Evolutionary conservation across 78 protist species (phyloP), one percentile per base, ranked within the genome.

Genomic region (Speleostelium caveatum): DNA sequence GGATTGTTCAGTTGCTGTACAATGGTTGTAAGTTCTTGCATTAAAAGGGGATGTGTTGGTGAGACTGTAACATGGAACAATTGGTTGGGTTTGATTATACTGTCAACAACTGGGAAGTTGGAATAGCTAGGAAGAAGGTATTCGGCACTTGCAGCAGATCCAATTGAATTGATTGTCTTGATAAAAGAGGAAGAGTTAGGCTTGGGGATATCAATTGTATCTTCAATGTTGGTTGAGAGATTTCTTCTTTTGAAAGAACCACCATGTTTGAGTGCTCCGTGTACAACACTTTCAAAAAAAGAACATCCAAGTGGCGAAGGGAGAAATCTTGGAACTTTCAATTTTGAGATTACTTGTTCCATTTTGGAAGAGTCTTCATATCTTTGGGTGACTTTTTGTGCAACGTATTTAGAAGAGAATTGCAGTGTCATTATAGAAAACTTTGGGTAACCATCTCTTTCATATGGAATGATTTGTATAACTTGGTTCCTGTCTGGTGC

Each of bases 361-460:
- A 73, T 33, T 45, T 45, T 6, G 33, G 5, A 5, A 4, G 5
- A 5, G 14, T 68, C n/a, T 14, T 35, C 66, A 28, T 22, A 4
- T 14, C 6, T 59, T 7, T 3, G 12, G n/a, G 38, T 63, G 1
- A 60, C 71, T n/a, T 5, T 62, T 38, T 30, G 67, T 28, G 67
- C 72, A 58, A 67, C 87, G 14, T 67, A 78, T 63, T 78, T 60
- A 28, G 87, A 78, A 2, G 87, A 78, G 71, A 60, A 78, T 8
- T 39, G 65, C 21, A 78, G 3, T n/a, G 19, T 24, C 80, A 73
- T 68, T 41, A 3, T 7, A 68, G 61, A 39, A 22, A 39, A 68
- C 26, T 68, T 41, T 6, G 41, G 42, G 51, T 5, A 26, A 12
- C 63, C 39, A 49, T 12, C 36, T 14, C 10, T 45, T n/a, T 63